phyloP scores from a whole-genome alignment of 169 alveolate genomes.

The Plasmodium malariae region DNA sequence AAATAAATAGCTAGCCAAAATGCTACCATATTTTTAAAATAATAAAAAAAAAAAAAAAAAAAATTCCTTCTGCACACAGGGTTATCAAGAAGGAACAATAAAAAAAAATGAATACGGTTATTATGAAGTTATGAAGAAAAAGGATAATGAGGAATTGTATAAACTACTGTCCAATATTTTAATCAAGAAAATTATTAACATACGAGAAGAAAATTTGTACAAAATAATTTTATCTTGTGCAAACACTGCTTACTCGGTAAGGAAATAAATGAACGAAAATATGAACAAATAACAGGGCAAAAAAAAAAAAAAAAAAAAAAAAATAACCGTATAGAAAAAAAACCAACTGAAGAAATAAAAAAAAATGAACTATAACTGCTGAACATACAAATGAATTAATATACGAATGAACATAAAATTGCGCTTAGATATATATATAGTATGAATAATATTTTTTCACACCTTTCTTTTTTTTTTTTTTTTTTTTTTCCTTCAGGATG shows the following conservation, averaged over 20 bases:
- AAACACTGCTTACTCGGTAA: constrained; percentile 72
- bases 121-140: constrained; percentile 13
- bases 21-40: too few species aligned
- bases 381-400: not conserved
- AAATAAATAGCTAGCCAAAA: too few species aligned
- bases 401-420: not conserved
- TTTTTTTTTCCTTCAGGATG: constrained; percentile 22
- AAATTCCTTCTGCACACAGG: constrained; percentile 16
- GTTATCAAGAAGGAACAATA: constrained; percentile 34
- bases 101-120: constrained; percentile 53
- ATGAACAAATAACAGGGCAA: not conserved
- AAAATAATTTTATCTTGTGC: constrained; percentile 60
- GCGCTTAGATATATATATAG: too few species aligned
- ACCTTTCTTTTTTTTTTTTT: not conserved
- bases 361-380: too few species aligned
- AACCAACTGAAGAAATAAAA: too few species aligned
- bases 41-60: too few species aligned
- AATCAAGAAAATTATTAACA: constrained; percentile 51
- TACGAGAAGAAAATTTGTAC: constrained; percentile 43
- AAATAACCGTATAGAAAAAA: too few species aligned
- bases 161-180: constrained; percentile 28
- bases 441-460: too few species aligned
- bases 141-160: constrained; percentile 35
- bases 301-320: too few species aligned
- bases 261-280: not conserved